phyloP scores from a whole-genome alignment of 2,329 filamentous ascomycete genomes.

The Pestalotiopsis sp. region DNA sequence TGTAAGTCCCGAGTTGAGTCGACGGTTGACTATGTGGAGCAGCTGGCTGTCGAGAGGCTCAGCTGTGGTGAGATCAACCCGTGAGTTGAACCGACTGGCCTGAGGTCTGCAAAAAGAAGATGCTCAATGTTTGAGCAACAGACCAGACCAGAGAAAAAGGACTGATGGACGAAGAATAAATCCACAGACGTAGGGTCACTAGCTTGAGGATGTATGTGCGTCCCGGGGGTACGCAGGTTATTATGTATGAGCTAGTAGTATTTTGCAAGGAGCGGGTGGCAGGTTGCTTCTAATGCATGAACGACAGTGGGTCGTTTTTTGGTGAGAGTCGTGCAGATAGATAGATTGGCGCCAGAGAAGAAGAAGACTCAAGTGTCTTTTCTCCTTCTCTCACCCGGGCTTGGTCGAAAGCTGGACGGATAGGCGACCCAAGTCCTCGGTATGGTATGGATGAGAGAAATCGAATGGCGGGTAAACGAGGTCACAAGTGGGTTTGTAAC shows the following conservation, averaged over 20 bases:
- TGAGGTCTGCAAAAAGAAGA: not conserved
- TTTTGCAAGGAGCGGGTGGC: conserved; percentile 15
- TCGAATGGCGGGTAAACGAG: not conserved
- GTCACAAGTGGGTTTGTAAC: conserved; percentile 5
- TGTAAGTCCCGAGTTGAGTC: conserved; percentile 16
- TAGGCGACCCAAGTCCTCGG: not conserved
- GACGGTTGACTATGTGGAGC: conserved; percentile 31
- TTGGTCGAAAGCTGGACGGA: not conserved
- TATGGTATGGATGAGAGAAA: not conserved
- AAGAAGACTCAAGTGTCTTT: not conserved
- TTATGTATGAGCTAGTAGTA: conserved; percentile 13
- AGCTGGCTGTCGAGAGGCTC: conserved; percentile 10
- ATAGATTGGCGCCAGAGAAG: not conserved
- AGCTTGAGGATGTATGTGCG: conserved; percentile 8
- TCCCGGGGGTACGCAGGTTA: not conserved
- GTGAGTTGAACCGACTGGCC: not conserved
- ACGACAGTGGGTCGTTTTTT: conserved; percentile 16
- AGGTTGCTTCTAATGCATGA: conserved; percentile 18
- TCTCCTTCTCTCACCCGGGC: not conserved
- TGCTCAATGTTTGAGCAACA: not conserved
- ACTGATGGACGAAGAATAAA: not conserved
- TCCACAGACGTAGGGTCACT: conserved; percentile 1
- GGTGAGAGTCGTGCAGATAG: conserved; percentile 12
- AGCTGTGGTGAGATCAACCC: not conserved
- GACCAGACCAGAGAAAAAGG: not conserved